These are phyloP conservation scores for Bretschneidera sinensis DNA, from an alignment of 345 rosid genomes.

Conservation along the genomic window DNA sequence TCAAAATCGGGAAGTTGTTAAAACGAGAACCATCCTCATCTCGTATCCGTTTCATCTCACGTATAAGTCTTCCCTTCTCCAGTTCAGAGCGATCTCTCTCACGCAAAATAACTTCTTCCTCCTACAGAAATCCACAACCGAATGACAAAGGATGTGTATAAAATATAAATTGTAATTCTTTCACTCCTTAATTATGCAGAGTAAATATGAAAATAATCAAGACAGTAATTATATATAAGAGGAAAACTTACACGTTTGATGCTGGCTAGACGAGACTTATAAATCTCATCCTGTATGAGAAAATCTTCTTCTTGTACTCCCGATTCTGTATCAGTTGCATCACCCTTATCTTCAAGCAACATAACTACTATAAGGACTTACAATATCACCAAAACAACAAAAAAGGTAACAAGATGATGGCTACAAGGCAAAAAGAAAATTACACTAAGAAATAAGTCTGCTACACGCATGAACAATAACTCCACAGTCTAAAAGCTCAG, in stretches of 20 bases:
- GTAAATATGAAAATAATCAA: constrained; percentile 6
- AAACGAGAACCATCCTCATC: constrained; percentile 99
- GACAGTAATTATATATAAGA: constrained; percentile 11
- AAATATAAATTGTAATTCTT: background rate
- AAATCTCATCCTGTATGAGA: constrained; percentile 86
- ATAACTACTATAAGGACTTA: background rate
- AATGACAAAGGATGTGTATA: constrained; percentile 2
- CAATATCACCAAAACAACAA: constrained; percentile 5
- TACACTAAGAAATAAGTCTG: background rate
- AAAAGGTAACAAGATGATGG: background rate
- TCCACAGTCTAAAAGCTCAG: no score
- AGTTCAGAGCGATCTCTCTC: constrained; percentile 97
- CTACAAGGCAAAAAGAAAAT: background rate
- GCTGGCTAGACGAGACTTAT: constrained; percentile 88
- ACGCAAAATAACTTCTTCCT: constrained; percentile 82
- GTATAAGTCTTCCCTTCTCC: constrained; percentile 93
- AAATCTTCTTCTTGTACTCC: constrained; percentile 84
- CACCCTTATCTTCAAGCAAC: constrained; percentile 75
- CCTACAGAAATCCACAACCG: constrained; percentile 43
- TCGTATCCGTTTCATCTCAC: constrained; percentile 95
- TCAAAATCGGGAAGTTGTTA: constrained; percentile 90
- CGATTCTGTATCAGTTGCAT: constrained; percentile 63
- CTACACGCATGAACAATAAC: no score
- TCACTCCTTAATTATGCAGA: background rate
- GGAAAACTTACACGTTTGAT: constrained; percentile 80